Evolutionary conservation across 768 basidiomycete species (phyloP).

Genomic region (Heimioporus sp.): DNA sequence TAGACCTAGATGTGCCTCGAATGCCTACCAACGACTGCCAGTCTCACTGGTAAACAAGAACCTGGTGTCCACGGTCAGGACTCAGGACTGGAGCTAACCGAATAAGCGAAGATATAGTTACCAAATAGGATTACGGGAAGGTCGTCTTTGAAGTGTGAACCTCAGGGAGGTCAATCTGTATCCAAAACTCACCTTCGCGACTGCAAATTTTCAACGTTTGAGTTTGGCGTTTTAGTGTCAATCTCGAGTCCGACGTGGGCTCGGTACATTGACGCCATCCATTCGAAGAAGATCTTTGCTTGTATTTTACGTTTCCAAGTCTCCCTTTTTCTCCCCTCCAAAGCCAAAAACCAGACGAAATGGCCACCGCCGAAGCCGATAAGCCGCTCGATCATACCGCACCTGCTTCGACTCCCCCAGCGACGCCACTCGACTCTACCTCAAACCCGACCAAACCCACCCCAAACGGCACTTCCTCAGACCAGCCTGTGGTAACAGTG

Average conservation of each 20-base stretch:
- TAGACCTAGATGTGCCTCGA: no score
- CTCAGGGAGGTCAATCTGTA: slow-evolving; percentile 16
- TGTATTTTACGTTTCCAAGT: slow-evolving; percentile 22
- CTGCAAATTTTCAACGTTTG: slow-evolving; percentile 27
- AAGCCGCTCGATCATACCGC: slow-evolving; percentile 22
- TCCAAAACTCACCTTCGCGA: slow-evolving; percentile 17
- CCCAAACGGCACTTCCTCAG: slow-evolving; percentile 10
- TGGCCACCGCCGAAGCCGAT: slow-evolving; percentile 27
- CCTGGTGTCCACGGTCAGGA: not conserved
- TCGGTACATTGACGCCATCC: slow-evolving; percentile 7
- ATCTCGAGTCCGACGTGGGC: slow-evolving; percentile 8
- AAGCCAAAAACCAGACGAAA: slow-evolving; percentile 9
- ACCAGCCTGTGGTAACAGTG: slow-evolving; percentile 19
- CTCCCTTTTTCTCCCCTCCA: not conserved
- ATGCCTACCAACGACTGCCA: no score
- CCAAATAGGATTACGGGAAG: slow-evolving; percentile 29
- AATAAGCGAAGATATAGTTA: slow-evolving; percentile 19
- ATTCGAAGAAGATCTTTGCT: slow-evolving; percentile 4
- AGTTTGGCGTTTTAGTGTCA: slow-evolving; percentile 12
- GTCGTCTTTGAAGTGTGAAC: not conserved
- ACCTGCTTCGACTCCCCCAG: slow-evolving; percentile 2
- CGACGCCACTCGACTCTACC: not conserved
- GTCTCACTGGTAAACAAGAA: no score
- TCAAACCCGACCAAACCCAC: slow-evolving; percentile 6
- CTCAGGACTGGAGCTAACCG: slow-evolving; percentile 6